Evolutionary conservation across 805 yeast genomes (phyloP), one percentile per base, ranked within the genome.

Genomic region (Saturnispora bothae): DNA sequence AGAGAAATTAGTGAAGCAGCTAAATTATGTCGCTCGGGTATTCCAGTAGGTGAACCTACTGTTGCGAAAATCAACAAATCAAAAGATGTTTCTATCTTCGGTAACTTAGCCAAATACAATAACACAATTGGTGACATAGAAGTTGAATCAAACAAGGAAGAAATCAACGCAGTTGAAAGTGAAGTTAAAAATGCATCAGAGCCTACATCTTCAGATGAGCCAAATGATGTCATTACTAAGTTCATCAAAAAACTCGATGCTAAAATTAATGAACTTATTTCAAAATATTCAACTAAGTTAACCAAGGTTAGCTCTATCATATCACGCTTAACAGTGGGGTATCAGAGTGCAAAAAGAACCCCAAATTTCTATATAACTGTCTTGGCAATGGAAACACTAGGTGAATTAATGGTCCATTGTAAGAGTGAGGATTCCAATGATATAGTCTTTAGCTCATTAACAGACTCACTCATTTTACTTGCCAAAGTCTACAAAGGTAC

Each of bases 351-450:
- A 42, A 66, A 71, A 17, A 58, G 84, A 27, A 65, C 78, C 2
- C 66, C 76, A n/a, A 67, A 76, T 36, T 76, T 83, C 1, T 71
- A 62, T 4, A 62, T 66, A 37, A 63, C 69, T 39, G 83, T 83
- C 4, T 76, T 78, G 50, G 71, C 83, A 0, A 72, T 79, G 15
- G 69, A 79, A 35, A 66, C 82, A 2, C 53, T 80, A 10, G 60
- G 83, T 3, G 67, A 78, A 36, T 60, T 79, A 39, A 60, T 77
- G 15, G 56, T 75, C 5, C 75, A 72, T 49, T 74, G 86, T 1
- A 65, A 73, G 18, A 74, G 70, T 35, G 86, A 80, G 51, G 86
- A 78, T 45, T 73, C 72, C 40, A 68, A 62, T 38, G 68, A 72
- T 20, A 60, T 68, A 5, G 71, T 78, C 2, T 66, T 68, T 3